Percentiles rank a stretch among this genome's conserved stretches.
Conservation (phyloP, 148 eudicot genomes). For the Chenopodium album region DNA sequence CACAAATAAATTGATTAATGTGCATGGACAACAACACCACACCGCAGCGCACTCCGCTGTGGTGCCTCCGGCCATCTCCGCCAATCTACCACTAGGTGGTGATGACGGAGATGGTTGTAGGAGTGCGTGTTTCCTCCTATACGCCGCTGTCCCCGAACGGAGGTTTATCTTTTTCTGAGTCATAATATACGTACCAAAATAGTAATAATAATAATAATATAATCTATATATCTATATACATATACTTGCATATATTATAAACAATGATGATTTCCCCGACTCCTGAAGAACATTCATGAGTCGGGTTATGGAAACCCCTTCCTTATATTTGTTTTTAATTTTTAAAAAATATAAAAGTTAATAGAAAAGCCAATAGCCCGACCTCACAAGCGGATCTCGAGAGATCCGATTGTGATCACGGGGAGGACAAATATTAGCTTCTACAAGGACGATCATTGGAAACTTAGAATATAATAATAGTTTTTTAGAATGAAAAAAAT, state of each 20-base stretch:
- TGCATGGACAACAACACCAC: slow-evolving; percentile 71
- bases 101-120: background rate
- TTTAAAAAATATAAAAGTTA: background rate
- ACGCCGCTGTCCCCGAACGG: background rate
- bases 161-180: slow-evolving; percentile 18
- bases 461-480: no score
- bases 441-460: background rate
- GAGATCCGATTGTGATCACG: slow-evolving; percentile 20
- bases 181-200: background rate
- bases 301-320: background rate
- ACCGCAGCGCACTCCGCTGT: slow-evolving; percentile 78
- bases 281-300: background rate
- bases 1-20: slow-evolving; percentile 39
- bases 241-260: background rate
- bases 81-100: slow-evolving; percentile 28
- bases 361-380: background rate
- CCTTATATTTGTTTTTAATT: background rate
- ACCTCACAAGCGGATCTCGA: slow-evolving; percentile 1
- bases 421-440: background rate
- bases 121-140: slow-evolving; percentile 17
- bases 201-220: background rate
- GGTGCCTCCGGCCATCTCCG: slow-evolving; percentile 71
- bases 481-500: no score
- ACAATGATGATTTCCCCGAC: background rate
- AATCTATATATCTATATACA: no score